These are phyloP conservation scores for Pelargonium myrrhifolium DNA, from an alignment of 441 rosid species.

Conservation along the genomic window DNA sequence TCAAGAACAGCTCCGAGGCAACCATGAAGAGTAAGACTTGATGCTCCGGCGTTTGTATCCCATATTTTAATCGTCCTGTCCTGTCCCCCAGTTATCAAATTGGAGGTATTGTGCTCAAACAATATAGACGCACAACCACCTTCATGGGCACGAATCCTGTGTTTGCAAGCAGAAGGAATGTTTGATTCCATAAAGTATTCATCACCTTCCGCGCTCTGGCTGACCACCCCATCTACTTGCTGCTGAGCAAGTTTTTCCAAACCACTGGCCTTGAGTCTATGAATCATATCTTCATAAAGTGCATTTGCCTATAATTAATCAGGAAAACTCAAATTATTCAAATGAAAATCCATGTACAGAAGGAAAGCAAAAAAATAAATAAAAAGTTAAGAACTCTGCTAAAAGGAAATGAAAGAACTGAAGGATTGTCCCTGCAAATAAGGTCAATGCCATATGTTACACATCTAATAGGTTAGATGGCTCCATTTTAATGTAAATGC, in stretches of 20 bases:
- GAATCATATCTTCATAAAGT: conserved; percentile 81
- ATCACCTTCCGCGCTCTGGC: conserved; percentile 83
- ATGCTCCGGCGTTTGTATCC: conserved; percentile 68
- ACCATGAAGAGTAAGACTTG: conserved; percentile 55
- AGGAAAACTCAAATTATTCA: conserved; percentile 15
- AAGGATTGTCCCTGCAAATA: not conserved
- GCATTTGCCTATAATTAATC: conserved; percentile 52
- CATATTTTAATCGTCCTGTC: conserved; percentile 78
- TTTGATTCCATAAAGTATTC: conserved; percentile 65
- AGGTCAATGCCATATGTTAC: too few species aligned
- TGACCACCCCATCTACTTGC: conserved; percentile 94
- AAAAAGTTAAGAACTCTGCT: not conserved
- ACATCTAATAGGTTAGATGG: too few species aligned
- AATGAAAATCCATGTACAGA: not conserved
- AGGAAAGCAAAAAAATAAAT: too few species aligned
- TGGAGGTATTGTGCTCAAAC: conserved; percentile 68
- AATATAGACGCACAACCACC: conserved; percentile 83
- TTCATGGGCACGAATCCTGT: conserved; percentile 76
- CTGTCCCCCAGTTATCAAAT: conserved; percentile 78
- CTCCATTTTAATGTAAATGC: too few species aligned
- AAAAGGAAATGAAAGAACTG: not conserved
- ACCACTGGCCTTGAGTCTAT: conserved; percentile 76
- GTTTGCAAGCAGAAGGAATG: conserved; percentile 60
- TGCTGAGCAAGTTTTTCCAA: conserved; percentile 75
- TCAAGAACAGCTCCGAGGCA: conserved; percentile 88